Percentiles rank a stretch among this genome's conserved stretches.
phyloP scores from a whole-genome alignment of 2,329 filamentous ascomycete species.

The Phialophora macrospora region DNA sequence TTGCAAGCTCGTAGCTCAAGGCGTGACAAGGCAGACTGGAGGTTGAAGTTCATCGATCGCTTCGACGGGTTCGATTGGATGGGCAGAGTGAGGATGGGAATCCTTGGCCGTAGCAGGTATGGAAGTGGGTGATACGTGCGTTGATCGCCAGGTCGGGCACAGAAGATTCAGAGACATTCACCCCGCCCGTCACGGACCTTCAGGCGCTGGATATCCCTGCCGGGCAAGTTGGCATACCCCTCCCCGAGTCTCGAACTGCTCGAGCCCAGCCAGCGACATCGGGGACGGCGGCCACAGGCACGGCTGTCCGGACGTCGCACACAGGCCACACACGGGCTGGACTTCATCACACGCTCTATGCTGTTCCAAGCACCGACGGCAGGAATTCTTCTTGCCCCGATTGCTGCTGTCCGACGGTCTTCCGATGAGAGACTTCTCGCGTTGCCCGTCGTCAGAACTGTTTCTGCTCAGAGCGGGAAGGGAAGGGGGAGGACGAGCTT shows the following conservation, averaged over 20 bases:
- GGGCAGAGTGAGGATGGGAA: not conserved
- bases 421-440: not conserved
- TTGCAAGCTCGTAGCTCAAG: too few relatives aligned
- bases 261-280: not conserved
- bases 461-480: not conserved
- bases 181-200: not conserved
- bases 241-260: not conserved
- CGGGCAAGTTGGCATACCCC: not conserved
- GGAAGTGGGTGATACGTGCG: too few relatives aligned
- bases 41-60: not conserved
- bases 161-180: not conserved
- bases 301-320: not conserved
- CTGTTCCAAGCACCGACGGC: not conserved
- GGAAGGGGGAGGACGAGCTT: not conserved
- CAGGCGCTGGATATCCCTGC: not conserved
- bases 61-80: not conserved
- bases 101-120: not conserved
- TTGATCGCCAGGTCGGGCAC: not conserved
- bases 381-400: not conserved
- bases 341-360: not conserved
- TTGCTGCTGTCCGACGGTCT: not conserved
- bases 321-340: not conserved
- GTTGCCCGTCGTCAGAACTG: not conserved
- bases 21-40: too few relatives aligned
- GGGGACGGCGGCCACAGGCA: constrained; percentile 3